Conservation (phyloP, 2,329 filamentous ascomycete genomes). For the Taxawa tesnikishii region DNA sequence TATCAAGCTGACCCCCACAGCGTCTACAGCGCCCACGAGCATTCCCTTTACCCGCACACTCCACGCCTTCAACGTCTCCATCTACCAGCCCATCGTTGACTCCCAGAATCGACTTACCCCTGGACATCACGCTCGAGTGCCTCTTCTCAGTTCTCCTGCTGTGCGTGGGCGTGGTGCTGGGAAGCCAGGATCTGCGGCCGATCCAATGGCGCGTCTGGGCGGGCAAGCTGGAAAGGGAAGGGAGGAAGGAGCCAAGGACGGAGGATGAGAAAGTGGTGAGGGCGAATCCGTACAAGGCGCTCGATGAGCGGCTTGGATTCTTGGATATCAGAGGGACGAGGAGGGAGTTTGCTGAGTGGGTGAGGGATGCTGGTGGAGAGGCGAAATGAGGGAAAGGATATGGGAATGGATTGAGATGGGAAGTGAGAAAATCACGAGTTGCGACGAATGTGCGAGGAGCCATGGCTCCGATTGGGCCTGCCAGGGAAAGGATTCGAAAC, state of each 20-base stretch:
- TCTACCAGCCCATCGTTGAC: conserved; percentile 21
- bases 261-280: conserved; percentile 56
- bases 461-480: too few relatives aligned
- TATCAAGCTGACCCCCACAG: conserved; percentile 34
- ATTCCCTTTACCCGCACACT: conserved; percentile 56
- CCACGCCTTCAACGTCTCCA: conserved; percentile 32
- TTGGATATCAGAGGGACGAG: conserved; percentile 70
- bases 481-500: too few relatives aligned
- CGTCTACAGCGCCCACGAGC: conserved; percentile 93
- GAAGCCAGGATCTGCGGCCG: conserved; percentile 66
- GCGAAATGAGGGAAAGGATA: too few relatives aligned
- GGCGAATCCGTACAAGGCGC: conserved; percentile 65
- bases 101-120: conserved; percentile 43
- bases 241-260: conserved; percentile 41
- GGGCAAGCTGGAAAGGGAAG: conserved; percentile 63
- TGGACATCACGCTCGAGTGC: conserved; percentile 82
- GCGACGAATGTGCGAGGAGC: too few relatives aligned
- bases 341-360: conserved; percentile 69
- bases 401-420: too few relatives aligned
- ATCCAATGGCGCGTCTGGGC: conserved; percentile 77
- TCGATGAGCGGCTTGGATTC: conserved; percentile 77
- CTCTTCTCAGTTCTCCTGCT: conserved; percentile 68
- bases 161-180: conserved; percentile 70
- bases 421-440: too few relatives aligned
- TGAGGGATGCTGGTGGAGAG: conserved; percentile 30